These are phyloP conservation scores for carrot (Daucus carota) DNA, from an alignment of 129 eudicot species.

Conservation along the genomic window DNA sequence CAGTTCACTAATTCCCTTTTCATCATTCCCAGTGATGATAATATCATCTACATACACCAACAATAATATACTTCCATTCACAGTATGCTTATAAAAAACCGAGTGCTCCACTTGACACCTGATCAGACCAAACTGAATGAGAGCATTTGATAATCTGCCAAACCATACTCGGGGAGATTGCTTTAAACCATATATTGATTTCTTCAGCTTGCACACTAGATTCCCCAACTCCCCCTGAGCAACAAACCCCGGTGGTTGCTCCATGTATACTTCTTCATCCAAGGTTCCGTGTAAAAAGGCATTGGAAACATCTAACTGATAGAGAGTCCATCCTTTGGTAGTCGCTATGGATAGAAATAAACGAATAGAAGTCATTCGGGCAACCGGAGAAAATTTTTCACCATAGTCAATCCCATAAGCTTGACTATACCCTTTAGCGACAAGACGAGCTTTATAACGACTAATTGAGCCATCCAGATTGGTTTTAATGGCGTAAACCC, in stretches of 20 bases:
- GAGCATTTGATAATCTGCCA: not conserved
- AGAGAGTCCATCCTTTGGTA: not conserved
- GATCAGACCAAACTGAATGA: not conserved
- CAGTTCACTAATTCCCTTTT: not conserved
- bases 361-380: not conserved
- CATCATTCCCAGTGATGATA: not conserved
- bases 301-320: not conserved
- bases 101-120: not conserved
- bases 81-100: not conserved
- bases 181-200: not conserved
- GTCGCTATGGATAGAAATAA: not conserved
- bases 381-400: not conserved
- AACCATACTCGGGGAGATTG: not conserved
- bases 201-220: not conserved
- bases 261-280: not conserved
- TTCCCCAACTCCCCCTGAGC: not conserved
- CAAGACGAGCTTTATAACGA: not conserved
- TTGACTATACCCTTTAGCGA: not conserved
- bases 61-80: not conserved
- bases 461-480: not conserved
- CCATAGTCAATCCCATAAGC: not conserved
- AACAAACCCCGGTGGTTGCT: not conserved
- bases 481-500: not conserved
- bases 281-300: not conserved
- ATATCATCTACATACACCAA: not conserved